Evolutionary conservation across 1,284 basidiomycete species (phyloP).

Genomic region (Mycosarcoma mackinlayi): DNA sequence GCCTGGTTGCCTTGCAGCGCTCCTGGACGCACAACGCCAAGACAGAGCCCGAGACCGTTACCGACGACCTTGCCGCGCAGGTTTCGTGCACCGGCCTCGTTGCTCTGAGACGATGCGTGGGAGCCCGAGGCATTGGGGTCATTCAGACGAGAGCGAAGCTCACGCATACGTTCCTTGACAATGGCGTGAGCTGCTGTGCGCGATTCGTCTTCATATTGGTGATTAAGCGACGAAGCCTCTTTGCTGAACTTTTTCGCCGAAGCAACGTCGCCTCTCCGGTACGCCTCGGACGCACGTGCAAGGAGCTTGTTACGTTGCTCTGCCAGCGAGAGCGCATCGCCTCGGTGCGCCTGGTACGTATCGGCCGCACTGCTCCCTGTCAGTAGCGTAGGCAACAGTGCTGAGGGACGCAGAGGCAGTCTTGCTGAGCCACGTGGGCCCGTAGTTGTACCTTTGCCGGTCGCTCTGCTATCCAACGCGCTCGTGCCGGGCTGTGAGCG

Average conservation of each 20-base stretch:
- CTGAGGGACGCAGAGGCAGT: constrained; percentile 80
- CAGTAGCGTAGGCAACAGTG: constrained; percentile 84
- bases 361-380: constrained; percentile 73
- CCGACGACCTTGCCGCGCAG: constrained; percentile 82
- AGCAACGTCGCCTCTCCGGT: constrained; percentile 91
- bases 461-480: constrained; percentile 4
- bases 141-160: constrained; percentile 80
- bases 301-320: constrained; percentile 92
- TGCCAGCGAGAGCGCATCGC: constrained; percentile 86
- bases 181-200: constrained; percentile 83
- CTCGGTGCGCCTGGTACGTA: constrained; percentile 87
- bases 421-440: constrained; percentile 31
- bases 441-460: not conserved
- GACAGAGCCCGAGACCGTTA: constrained; percentile 73
- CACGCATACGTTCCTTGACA: constrained; percentile 77
- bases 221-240: constrained; percentile 91
- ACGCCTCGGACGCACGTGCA: constrained; percentile 93
- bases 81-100: constrained; percentile 82
- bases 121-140: constrained; percentile 69
- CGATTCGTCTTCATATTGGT: constrained; percentile 86
- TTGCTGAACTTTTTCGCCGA: constrained; percentile 91
- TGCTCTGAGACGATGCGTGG: constrained; percentile 71
- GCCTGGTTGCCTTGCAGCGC: constrained; percentile 30
- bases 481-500: constrained; percentile 13
- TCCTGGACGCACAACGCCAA: constrained; percentile 54